phyloP scores from a whole-genome alignment of 805 yeast species.

The Starmera amethionina region DNA sequence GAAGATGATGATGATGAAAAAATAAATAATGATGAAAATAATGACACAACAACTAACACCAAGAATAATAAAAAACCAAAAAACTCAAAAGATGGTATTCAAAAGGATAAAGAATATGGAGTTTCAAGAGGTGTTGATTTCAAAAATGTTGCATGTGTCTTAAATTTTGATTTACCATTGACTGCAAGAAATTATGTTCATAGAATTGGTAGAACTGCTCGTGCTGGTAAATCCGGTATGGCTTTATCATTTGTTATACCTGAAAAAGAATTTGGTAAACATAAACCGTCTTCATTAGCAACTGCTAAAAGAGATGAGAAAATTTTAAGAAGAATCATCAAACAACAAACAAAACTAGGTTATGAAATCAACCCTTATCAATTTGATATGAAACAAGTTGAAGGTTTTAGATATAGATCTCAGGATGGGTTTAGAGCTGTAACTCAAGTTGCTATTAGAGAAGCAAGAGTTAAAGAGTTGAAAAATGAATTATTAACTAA shows the following conservation, averaged over 20 bases:
- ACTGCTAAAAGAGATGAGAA: conserved; percentile 81
- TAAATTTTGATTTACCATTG: conserved; percentile 89
- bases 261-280: conserved; percentile 75
- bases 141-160: conserved; percentile 90
- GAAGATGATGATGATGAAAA: conserved; percentile 21
- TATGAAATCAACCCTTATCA: conserved; percentile 77
- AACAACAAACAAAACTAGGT: conserved; percentile 66
- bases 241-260: conserved; percentile 89
- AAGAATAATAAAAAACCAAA: conserved; percentile 12
- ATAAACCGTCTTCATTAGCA: conserved; percentile 64
- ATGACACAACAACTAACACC: conserved; percentile 12
- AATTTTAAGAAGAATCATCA: conserved; percentile 64
- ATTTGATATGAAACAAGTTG: conserved; percentile 86
- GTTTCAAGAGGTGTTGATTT: conserved; percentile 97
- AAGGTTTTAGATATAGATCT: conserved; percentile 91
- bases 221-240: conserved; percentile 95
- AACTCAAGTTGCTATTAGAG: conserved; percentile 80
- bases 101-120: conserved; percentile 72
- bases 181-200: conserved; percentile 86
- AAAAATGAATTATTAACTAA: conserved; percentile 80
- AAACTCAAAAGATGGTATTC: conserved; percentile 19
- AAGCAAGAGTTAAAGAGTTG: conserved; percentile 85
- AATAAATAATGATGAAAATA: conserved; percentile 8
- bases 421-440: conserved; percentile 97
- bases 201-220: conserved; percentile 93